Evolutionary conservation across 75 land plant species (phyloP).

Genomic region (Cupressus sempervirens): DNA sequence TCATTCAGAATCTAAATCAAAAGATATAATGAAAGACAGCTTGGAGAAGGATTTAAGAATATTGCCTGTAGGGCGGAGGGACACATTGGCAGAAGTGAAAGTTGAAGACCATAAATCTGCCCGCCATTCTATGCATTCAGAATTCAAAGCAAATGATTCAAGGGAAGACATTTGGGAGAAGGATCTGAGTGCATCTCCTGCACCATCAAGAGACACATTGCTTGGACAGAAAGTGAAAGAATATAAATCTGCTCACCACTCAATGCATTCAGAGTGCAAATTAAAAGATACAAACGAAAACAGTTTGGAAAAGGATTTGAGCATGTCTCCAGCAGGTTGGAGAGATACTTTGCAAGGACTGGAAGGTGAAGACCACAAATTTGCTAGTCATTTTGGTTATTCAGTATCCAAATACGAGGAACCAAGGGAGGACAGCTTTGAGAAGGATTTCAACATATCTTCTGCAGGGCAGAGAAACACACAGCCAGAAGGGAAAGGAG

Average conservation of each 20-base stretch:
- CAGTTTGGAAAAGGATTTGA: slow-evolving; percentile 5
- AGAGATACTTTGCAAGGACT: neutral
- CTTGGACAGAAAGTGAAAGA: neutral
- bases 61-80: neutral
- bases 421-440: neutral
- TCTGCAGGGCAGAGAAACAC: neutral
- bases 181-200: neutral
- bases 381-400: neutral
- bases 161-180: neutral
- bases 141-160: neutral
- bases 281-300: neutral
- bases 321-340: neutral
- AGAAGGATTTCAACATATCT: neutral
- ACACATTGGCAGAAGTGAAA: slow-evolving; percentile 5
- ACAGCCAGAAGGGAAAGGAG: neutral
- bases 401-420: neutral
- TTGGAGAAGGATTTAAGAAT: slow-evolving; percentile 1
- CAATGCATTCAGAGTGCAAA: neutral
- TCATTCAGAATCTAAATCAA: neutral
- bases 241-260: neutral
- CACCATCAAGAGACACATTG: neutral
- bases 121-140: neutral
- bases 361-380: slow-evolving; percentile 2
- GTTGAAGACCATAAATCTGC: slow-evolving; percentile 14
- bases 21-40: neutral